Conservation (phyloP, 148 eudicot species). For the Drosera capensis region DNA sequence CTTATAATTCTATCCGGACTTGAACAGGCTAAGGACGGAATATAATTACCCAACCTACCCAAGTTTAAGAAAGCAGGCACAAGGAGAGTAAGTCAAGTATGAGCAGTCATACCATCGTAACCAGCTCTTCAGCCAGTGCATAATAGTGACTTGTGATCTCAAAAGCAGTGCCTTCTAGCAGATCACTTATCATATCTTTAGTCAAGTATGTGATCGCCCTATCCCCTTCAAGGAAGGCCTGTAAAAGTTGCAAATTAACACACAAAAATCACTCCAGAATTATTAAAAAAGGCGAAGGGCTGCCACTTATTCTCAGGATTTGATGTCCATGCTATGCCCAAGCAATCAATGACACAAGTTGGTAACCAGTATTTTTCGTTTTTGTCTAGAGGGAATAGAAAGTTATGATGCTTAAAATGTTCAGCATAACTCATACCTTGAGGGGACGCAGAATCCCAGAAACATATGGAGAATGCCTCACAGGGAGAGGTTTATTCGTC, state of each 20-base stretch:
- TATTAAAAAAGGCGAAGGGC: background rate
- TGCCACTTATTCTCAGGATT: too few relatives aligned
- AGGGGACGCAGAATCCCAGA: constrained; percentile 60
- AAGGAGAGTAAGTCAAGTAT: too few relatives aligned
- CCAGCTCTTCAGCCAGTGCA: constrained; percentile 54
- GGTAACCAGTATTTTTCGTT: background rate
- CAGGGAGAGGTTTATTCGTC: constrained; percentile 91
- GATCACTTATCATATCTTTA: constrained; percentile 36
- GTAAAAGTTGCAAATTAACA: background rate
- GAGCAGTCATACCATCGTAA: constrained; percentile 64
- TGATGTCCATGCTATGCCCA: too few relatives aligned
- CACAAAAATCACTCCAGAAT: background rate
- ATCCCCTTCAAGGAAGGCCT: constrained; percentile 80
- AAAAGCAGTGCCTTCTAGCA: constrained; percentile 42
- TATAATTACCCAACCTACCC: background rate
- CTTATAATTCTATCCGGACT: too few relatives aligned
- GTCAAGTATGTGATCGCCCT: constrained; percentile 46
- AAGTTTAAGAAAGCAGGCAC: background rate
- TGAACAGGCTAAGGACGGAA: constrained; percentile 1
- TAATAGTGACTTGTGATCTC: constrained; percentile 66
- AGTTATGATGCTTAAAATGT: background rate
- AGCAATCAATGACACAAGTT: too few relatives aligned
- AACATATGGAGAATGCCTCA: constrained; percentile 76
- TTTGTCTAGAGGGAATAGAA: background rate
- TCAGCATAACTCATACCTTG: constrained; percentile 31